Percentiles rank a stretch among this genome's conserved stretches.
Evolutionary conservation across 78 protist species (phyloP).

Genomic region (Dictyostelium firmibasis): DNA sequence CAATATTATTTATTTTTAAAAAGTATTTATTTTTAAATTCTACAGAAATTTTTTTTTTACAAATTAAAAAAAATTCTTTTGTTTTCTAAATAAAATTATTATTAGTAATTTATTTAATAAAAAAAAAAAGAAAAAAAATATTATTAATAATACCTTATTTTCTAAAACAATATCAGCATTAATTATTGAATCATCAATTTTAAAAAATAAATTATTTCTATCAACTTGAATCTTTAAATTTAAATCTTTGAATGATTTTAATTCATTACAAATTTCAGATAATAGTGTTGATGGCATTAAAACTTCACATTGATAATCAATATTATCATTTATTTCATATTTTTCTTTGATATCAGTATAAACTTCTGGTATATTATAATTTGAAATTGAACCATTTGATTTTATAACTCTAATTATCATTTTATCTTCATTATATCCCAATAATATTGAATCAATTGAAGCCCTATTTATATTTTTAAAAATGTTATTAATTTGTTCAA

Average conservation of each 20-base stretch:
- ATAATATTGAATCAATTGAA: neutral
- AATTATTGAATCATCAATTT: neutral
- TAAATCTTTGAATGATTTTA: slow-evolving; percentile 22
- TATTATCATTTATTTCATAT: neutral
- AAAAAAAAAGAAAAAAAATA: no score
- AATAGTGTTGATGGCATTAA: slow-evolving; percentile 14
- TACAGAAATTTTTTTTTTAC: neutral
- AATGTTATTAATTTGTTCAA: neutral
- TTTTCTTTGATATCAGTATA: neutral
- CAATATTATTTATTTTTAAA: slow-evolving; percentile 19
- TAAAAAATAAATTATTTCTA: neutral
- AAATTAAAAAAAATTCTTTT: slow-evolving; percentile 13
- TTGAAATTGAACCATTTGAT: slow-evolving; percentile 5
- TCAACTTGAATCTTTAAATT: neutral
- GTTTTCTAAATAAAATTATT: slow-evolving; percentile 35
- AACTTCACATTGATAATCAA: slow-evolving; percentile 30
- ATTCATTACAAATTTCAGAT: slow-evolving; percentile 30
- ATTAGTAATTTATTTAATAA: no score
- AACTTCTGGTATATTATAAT: slow-evolving; percentile 18
- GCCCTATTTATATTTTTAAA: neutral
- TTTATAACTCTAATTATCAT: neutral
- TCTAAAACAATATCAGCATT: slow-evolving; percentile 9
- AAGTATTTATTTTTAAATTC: slow-evolving; percentile 32
- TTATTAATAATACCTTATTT: neutral
- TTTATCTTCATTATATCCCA: neutral